Base-by-base conservation (phyloP, 192 early-diverging fungal species). In the Funneliformis mosseae region DNA sequence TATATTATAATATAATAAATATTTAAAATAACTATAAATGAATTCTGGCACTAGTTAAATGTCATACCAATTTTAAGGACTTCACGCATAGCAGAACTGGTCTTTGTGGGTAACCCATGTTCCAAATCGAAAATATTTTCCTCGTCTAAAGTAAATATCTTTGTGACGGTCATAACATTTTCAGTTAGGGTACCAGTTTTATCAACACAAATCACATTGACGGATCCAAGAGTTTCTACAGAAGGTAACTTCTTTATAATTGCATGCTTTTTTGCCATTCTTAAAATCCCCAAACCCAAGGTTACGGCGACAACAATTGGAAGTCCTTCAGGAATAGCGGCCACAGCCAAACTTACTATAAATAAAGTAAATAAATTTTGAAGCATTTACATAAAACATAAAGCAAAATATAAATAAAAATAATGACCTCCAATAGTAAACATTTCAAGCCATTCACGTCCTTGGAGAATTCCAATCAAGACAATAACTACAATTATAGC, bases 281-380 rank as follows among this genome's bases (percentile, higher is more conserved):
- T 87, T 71, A 98, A 88, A 38, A 98, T 96, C 39, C 97, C 97
- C 14, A 97, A 82, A 11, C 97, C 97, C 63, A 99, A 87, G 11
- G 97, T 99, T 14, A 99, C 97, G 0, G 96, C 97, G 7, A 99
- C 97, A 7, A 97, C 97, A 83, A 99, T 96, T 1, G 97, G 97
- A 33, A 99, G 87, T 41, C 97, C 97, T 85, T 98, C 97, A 33
- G 97, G 97, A 79, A 99, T 98, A n/a, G 97, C 96, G 23, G 97
- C 97, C 0, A 99, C 97, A 1, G 97, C 97, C 74, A 99, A 89
- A 89, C 91, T 92, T 27, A 96, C 93, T 90, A 75, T 59, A 45
- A 39, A 23, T 60, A 77, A 25, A 39, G 42, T 27, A 50, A 63
- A 10, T 50, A 55, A 18, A 55, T 21, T 55, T 5, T 21, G 7